phyloP scores from a whole-genome alignment of 208 protist species.

The Crithidia acanthocephali region DNA sequence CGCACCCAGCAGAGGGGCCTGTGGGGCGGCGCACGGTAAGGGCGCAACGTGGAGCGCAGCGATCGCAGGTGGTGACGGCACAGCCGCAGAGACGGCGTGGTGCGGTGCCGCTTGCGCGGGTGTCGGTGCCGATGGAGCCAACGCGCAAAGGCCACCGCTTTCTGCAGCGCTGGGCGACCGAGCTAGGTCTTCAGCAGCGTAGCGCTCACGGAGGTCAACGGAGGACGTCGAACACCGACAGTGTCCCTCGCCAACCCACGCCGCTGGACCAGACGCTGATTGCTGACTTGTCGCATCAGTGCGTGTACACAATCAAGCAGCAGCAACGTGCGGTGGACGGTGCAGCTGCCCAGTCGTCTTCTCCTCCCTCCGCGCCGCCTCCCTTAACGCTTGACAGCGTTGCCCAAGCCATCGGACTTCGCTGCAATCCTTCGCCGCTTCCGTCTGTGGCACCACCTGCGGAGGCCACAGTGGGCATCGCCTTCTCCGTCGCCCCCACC shows the following conservation, averaged over 20 bases:
- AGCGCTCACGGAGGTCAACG: not conserved
- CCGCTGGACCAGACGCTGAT: conserved; percentile 30
- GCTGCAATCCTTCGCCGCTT: not conserved
- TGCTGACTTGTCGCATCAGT: conserved; percentile 46
- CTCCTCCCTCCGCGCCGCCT: not conserved
- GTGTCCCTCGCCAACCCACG: not conserved
- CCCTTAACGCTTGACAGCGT: not conserved
- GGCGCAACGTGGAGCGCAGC: not conserved
- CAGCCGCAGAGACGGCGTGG: conserved; percentile 7
- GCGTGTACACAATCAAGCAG: conserved; percentile 41
- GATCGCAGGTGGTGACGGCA: not conserved
- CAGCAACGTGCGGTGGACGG: no score
- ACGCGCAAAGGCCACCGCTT: conserved; percentile 63
- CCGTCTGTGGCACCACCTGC: not conserved
- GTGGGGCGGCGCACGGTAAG: not conserved
- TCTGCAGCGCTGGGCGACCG: conserved; percentile 62
- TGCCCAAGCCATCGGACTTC: not conserved
- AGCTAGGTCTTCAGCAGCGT: conserved; percentile 14
- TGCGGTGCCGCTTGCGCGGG: not conserved
- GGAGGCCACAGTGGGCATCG: not conserved
- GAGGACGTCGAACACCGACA: not conserved
- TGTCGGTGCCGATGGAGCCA: conserved; percentile 16
- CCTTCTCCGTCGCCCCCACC: not conserved
- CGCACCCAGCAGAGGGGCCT: not conserved
- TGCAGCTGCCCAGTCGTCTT: not conserved